phyloP scores from a whole-genome alignment of 1,284 basidiomycete genomes.

The Sporisorium reilianum region DNA sequence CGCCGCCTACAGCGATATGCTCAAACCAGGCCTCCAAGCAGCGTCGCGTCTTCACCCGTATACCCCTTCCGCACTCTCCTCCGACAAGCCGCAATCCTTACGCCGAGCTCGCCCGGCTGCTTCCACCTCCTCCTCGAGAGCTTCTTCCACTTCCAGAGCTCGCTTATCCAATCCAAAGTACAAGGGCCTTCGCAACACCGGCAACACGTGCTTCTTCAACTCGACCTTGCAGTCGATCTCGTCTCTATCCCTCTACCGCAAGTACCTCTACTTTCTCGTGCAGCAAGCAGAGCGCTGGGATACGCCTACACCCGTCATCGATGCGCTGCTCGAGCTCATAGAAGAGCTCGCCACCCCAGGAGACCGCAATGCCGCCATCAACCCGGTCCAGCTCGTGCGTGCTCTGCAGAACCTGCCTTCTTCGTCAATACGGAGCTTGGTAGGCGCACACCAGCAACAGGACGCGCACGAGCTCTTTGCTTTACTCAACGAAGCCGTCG shows the following conservation, averaged over 20 bases:
- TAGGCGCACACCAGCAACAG: constrained; percentile 67
- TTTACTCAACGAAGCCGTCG: constrained; percentile 61
- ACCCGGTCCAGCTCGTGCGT: constrained; percentile 49
- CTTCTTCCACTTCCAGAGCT: constrained; percentile 5
- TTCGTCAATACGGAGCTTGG: constrained; percentile 56
- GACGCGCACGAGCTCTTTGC: constrained; percentile 68
- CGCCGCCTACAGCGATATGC: constrained; percentile 31
- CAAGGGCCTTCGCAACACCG: constrained; percentile 64
- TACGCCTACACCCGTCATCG: constrained; percentile 63
- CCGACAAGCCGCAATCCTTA: constrained; percentile 17
- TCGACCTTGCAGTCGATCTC: constrained; percentile 63
- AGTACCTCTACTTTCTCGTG: constrained; percentile 47
- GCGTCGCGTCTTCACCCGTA: constrained; percentile 35
- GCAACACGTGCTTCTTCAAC: constrained; percentile 69
- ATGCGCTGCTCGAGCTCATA: constrained; percentile 59
- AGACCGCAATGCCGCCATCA: constrained; percentile 56
- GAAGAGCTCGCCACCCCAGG: constrained; percentile 36
- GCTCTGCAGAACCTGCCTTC: constrained; percentile 54
- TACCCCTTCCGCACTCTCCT: constrained; percentile 23
- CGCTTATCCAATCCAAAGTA: constrained; percentile 29
- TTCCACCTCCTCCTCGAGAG: constrained; percentile 15
- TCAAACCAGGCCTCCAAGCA: constrained; percentile 41
- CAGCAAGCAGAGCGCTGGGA: constrained; percentile 59
- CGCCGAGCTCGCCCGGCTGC: constrained; percentile 31
- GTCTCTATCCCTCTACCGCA: constrained; percentile 36